These are phyloP conservation scores for Evernia prunastri DNA, from an alignment of 495 filamentous ascomycete species.

Conservation along the genomic window DNA sequence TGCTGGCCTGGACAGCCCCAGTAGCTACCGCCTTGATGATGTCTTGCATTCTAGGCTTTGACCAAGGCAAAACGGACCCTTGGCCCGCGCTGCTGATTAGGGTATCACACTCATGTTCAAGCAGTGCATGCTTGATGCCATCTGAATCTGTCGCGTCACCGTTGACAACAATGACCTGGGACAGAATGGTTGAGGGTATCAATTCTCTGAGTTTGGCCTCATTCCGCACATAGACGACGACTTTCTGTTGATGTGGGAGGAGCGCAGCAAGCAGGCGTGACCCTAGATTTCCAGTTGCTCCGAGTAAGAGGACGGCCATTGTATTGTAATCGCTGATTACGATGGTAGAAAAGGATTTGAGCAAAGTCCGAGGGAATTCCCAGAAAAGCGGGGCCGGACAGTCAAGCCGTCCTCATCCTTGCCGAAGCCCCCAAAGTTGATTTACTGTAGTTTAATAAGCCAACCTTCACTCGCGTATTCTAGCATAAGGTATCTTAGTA, in stretches of 20 bases:
- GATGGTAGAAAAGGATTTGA: background rate
- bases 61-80: constrained; percentile 29
- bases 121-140: constrained; percentile 32
- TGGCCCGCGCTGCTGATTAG: constrained; percentile 37
- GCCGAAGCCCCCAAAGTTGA: too few species aligned
- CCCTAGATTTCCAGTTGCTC: constrained; percentile 40
- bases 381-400: too few species aligned
- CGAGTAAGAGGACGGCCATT: constrained; percentile 43
- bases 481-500: too few species aligned
- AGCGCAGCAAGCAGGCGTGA: constrained; percentile 37
- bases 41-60: constrained; percentile 25
- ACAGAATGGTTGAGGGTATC: constrained; percentile 22
- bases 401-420: too few species aligned
- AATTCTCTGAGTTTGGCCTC: constrained; percentile 32
- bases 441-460: too few species aligned
- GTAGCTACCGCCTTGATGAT: constrained; percentile 31
- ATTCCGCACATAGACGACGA: constrained; percentile 38
- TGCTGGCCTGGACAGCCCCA: constrained; percentile 29
- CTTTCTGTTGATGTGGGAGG: constrained; percentile 34
- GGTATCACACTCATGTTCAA: constrained; percentile 34
- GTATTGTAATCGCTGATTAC: background rate
- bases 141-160: constrained; percentile 36
- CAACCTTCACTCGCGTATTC: too few species aligned
- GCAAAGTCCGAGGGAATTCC: too few species aligned
- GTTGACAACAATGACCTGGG: constrained; percentile 28